Conservation (phyloP, 352 stramenopile species). For the Blastocystis sp. region DNA sequence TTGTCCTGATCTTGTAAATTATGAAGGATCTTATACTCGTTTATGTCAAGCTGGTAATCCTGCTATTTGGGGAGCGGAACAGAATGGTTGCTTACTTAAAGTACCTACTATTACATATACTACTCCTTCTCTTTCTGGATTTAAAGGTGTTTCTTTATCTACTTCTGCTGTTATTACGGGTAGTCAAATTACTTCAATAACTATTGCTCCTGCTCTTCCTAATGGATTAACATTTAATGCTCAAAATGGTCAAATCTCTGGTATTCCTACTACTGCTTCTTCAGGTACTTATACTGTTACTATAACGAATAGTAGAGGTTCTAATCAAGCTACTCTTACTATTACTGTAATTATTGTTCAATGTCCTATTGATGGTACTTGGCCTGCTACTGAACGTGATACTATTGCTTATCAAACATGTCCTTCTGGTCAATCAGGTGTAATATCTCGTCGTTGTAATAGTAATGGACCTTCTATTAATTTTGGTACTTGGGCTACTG, state of each 20-base stretch:
- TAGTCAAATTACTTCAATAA: not conserved
- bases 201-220: constrained; percentile 1
- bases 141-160: constrained; percentile 26
- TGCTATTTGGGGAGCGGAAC: not conserved
- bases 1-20: constrained; percentile 12
- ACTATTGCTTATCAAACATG: constrained; percentile 19
- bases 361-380: constrained; percentile 3
- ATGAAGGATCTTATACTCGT: constrained; percentile 14
- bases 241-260: constrained; percentile 3
- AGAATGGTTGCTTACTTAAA: constrained; percentile 21
- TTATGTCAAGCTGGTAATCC: constrained; percentile 8
- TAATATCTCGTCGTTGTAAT: constrained; percentile 13
- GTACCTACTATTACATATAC: constrained; percentile 30
- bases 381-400: constrained; percentile 18
- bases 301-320: constrained; percentile 12
- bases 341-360: constrained; percentile 18
- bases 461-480: not conserved
- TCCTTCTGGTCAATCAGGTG: not conserved
- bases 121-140: constrained; percentile 6
- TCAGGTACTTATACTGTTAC: constrained; percentile 26
- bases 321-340: constrained; percentile 1
- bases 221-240: constrained; percentile 15
- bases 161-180: constrained; percentile 7
- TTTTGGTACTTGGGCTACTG: constrained; percentile 7
- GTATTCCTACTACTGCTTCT: constrained; percentile 3